Percentiles rank a stretch among this genome's conserved stretches.
These are phyloP conservation scores for Hanseniaspora uvarum DNA, from an alignment of 1,139 yeast species.

Conservation along the genomic window DNA sequence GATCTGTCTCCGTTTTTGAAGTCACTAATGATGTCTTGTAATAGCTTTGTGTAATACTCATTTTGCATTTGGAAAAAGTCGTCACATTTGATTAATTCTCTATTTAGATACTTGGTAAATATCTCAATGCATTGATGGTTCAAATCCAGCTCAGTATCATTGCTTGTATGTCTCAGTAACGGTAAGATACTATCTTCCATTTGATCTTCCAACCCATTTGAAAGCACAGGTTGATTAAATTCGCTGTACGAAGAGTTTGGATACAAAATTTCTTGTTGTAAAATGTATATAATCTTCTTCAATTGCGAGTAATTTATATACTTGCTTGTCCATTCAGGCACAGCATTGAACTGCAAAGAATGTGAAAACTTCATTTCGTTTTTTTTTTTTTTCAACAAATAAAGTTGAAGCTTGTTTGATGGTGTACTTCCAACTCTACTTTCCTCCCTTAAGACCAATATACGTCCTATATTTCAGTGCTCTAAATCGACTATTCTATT, in stretches of 20 bases:
- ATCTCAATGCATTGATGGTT: constrained; percentile 14
- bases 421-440: background rate
- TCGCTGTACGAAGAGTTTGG: constrained; percentile 19
- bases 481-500: no score
- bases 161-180: constrained; percentile 9
- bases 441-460: background rate
- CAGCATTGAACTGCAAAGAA: constrained; percentile 65
- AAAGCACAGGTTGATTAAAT: constrained; percentile 20
- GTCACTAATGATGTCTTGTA: constrained; percentile 44
- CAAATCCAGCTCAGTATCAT: constrained; percentile 24
- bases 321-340: constrained; percentile 69
- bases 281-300: constrained; percentile 53
- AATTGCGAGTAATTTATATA: constrained; percentile 63
- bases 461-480: no score
- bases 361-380: constrained; percentile 58
- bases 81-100: constrained; percentile 52
- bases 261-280: constrained; percentile 49
- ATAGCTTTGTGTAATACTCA: constrained; percentile 38
- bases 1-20: constrained; percentile 26
- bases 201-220: constrained; percentile 21
- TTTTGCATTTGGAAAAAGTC: constrained; percentile 50
- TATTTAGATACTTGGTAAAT: constrained; percentile 45
- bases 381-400: no score
- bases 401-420: no score
- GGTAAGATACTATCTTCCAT: constrained; percentile 19